phyloP scores from a whole-genome alignment of 768 basidiomycete genomes.

The Termitomyces sp. region DNA sequence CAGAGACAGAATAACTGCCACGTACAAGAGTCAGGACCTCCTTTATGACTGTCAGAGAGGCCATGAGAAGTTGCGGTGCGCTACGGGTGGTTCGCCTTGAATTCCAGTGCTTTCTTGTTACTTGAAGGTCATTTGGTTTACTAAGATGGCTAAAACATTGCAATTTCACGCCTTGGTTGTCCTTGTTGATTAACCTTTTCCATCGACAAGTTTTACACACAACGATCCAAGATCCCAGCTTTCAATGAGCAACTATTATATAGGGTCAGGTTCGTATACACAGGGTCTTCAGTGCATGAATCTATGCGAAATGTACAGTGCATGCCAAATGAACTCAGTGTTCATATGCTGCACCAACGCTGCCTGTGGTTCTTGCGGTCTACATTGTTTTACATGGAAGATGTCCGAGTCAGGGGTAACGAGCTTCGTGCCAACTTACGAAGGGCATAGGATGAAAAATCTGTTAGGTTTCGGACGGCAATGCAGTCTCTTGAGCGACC shows the following conservation, averaged over 20 bases:
- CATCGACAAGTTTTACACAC: background rate
- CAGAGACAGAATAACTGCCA: background rate
- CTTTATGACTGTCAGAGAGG: background rate
- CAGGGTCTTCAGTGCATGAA: background rate
- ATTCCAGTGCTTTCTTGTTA: background rate
- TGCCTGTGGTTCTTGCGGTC: background rate
- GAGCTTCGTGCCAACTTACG: background rate
- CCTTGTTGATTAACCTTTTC: background rate
- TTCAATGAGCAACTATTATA: background rate
- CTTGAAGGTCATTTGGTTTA: background rate
- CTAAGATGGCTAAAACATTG: background rate
- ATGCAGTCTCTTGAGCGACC: background rate
- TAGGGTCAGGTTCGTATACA: background rate
- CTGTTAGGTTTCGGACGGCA: background rate
- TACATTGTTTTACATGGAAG: no score
- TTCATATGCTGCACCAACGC: background rate
- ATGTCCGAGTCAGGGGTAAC: background rate
- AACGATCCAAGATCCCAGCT: background rate
- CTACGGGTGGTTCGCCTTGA: background rate
- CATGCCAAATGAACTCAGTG: background rate
- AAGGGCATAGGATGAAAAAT: background rate
- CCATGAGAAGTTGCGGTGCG: background rate
- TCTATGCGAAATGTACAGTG: background rate
- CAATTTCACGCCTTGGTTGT: background rate
- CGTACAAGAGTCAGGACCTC: background rate